Conservation (phyloP, 2,329 filamentous ascomycete genomes). For the Verticillium klebahnii region DNA sequence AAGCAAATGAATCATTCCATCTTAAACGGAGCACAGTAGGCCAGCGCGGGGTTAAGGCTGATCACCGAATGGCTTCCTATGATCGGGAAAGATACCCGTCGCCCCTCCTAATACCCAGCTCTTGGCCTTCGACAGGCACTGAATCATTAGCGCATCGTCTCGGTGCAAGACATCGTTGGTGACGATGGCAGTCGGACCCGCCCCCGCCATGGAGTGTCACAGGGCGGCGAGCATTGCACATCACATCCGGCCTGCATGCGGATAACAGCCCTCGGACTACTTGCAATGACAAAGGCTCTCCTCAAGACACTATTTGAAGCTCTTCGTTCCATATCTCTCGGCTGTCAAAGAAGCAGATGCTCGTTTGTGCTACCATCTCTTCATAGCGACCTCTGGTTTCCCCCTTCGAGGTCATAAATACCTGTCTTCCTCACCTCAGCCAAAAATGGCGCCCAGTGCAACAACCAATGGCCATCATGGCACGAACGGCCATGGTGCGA, state of each 20-base stretch:
- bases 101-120: not conserved
- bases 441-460: constrained; percentile 13
- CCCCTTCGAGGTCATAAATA: too few relatives aligned
- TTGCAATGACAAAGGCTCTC: not conserved
- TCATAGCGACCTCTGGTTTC: too few relatives aligned
- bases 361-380: too few relatives aligned
- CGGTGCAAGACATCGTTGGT: not conserved
- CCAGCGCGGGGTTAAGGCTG: not conserved
- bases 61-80: not conserved
- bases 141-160: constrained; percentile 9
- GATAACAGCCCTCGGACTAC: not conserved
- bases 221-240: not conserved
- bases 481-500: constrained; percentile 6
- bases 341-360: too few relatives aligned
- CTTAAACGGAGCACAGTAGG: not conserved
- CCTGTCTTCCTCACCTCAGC: not conserved
- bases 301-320: too few relatives aligned
- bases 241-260: not conserved
- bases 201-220: too few relatives aligned
- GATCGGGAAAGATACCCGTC: not conserved
- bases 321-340: too few relatives aligned
- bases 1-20: not conserved
- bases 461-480: constrained; percentile 4
- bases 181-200: not conserved
- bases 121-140: constrained; percentile 1